Evolutionary conservation across 352 stramenopile species (phyloP), one percentile per base, ranked within the genome.

Genomic region (Phytopythium ostracodes): DNA sequence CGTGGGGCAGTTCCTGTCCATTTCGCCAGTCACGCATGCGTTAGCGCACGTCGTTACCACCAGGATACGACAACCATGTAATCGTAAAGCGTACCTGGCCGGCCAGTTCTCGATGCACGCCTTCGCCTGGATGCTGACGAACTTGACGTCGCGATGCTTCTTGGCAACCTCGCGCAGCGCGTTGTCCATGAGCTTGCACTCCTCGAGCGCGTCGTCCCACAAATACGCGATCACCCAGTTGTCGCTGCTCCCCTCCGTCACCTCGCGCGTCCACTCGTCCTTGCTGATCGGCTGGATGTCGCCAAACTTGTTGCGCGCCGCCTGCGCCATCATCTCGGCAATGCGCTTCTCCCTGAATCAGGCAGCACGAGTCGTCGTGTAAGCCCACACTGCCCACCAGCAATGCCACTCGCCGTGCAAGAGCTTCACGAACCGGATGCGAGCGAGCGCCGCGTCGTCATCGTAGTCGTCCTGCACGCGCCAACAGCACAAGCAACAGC

Each of bases 71-170:
- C n/a, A 27, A 8, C 22, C n/a, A n/a, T n/a, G n/a, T n/a, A n/a
- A n/a, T n/a, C n/a, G n/a, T n/a, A n/a, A n/a, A n/a, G 63, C 67
- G 27, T 64, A 84, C 66, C 78, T 71, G 35, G 87, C 60, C 29
- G 92, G 92, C 91, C 90, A 98, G 71, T 98, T 97, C 71, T 97
- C 90, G 51, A 98, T 91, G 31, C 86, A 94, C 10, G 88, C 80
- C 59, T 92, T 87, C 33, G 86, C 89, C 60, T 94, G 87, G 64
- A 98, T 98, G 66, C 89, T 95, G 59, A 98, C 87, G 59, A 98
- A 97, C 72, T 98, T 98, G 62, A 98, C 77, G 60, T 96, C 88
- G 59, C 81, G 82, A 67, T 97, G 89, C 59, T 86, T 89, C 64
- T 81, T 82, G 24, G 89, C 90, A 22, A 98, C 77, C 20, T 74